Percentiles rank a stretch among this genome's conserved stretches.
These are phyloP conservation scores for Babesia ovata DNA, from an alignment of 169 alveolate genomes.

Conservation along the genomic window DNA sequence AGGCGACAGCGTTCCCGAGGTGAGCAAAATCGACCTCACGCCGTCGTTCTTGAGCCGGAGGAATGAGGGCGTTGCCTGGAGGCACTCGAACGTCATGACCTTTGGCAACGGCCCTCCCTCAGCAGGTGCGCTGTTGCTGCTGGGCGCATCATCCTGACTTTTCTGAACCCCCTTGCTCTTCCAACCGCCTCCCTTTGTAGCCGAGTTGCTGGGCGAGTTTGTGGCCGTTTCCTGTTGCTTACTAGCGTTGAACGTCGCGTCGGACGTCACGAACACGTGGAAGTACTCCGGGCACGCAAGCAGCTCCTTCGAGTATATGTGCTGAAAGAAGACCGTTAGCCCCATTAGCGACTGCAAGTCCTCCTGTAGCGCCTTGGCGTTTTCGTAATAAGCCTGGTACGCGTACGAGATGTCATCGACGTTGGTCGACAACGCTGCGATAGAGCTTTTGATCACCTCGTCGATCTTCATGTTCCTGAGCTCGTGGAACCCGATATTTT, in stretches of 20 bases:
- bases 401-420: slow-evolving; percentile 24
- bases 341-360: slow-evolving; percentile 28
- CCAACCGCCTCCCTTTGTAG: slow-evolving; percentile 35
- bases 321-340: slow-evolving; percentile 28
- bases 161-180: slow-evolving; percentile 34
- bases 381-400: slow-evolving; percentile 29
- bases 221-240: background rate
- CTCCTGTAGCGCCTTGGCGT: slow-evolving; percentile 38
- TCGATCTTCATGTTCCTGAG: slow-evolving; percentile 28
- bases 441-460: slow-evolving; percentile 21
- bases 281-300: slow-evolving; percentile 64
- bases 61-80: slow-evolving; percentile 66
- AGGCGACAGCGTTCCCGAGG: slow-evolving; percentile 96
- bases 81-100: slow-evolving; percentile 55
- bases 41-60: slow-evolving; percentile 70
- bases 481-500: slow-evolving; percentile 8
- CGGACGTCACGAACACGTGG: slow-evolving; percentile 58
- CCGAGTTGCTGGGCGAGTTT: background rate
- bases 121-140: background rate
- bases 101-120: slow-evolving; percentile 31
- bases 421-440: slow-evolving; percentile 17
- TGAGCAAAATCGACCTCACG: slow-evolving; percentile 84
- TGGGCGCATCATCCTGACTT: background rate
- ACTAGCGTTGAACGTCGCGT: slow-evolving; percentile 21
- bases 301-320: slow-evolving; percentile 48